Evolutionary conservation across 371 early-diverging fungal genomes (phyloP), one percentile per base, ranked within the genome.

Genomic region (Ordospora pajunii): DNA sequence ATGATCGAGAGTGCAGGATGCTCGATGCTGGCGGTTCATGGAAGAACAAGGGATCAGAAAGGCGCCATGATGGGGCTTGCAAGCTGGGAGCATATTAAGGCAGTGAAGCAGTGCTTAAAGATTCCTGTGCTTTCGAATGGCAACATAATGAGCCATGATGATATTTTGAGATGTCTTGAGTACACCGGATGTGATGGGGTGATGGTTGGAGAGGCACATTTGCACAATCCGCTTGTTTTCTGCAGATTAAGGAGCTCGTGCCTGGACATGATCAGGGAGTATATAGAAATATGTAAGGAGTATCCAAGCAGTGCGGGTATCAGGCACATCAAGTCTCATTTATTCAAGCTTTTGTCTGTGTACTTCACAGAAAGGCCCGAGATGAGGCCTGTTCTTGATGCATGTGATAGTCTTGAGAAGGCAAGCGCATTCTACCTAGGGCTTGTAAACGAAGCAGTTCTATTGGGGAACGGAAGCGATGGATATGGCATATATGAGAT

Each of bases 101-200:
- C 87, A 0, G 92, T 97, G n/a, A 94, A 92, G 62, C 81, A 86
- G 46, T 76, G 75, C 9, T 79, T 92, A 2, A 67, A 62, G 6
- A 93, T 97, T 2, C 97, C 97, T 1, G 95, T 97, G 0, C 87
- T 95, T 82, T 92, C 95, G 54, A 97, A 97, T 83, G 97, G 97
- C 32, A 95, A 95, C 73, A 94, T 97, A 50, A 79, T 94, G 46
- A 92, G 92, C 76, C 83, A 86, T 53, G 90, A 91, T 68, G 95
- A 97, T 79, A 84, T 95, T 22, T 87, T 90, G 67, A 84, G 86
- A 2, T 95, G 96, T 78, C 63, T 96, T n/a, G 89, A 90, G 5
- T 84, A 86, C 51, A 97, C 97, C 8, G 91, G 91, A 50, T 90
- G 87, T 37, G 94, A 92, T 75, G 97, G 94, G 43, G 93, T 96